A percentile compares a stretch with the other conserved stretches of the same genome.
Conservation (phyloP, 2,329 filamentous ascomycete species). For the Septoria petroselini region DNA sequence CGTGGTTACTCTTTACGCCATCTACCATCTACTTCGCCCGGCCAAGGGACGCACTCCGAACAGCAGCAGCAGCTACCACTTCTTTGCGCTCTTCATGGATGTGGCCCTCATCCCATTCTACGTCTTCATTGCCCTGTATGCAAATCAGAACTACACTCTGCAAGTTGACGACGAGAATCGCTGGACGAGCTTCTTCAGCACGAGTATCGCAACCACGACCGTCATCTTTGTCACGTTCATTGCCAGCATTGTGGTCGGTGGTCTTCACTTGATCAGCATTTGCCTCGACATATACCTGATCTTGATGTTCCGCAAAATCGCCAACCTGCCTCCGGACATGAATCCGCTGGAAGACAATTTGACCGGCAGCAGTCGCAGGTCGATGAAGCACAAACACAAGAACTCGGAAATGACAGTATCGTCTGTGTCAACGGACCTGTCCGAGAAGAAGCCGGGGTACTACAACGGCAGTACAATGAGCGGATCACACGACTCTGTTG, state of each 20-base stretch:
- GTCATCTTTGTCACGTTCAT: conserved; percentile 64
- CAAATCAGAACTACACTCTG: conserved; percentile 53
- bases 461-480: conserved; percentile 46
- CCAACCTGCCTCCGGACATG: conserved; percentile 83
- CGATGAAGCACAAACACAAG: conserved; percentile 69
- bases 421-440: conserved; percentile 27
- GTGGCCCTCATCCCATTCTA: conserved; percentile 62
- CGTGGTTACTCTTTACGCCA: conserved; percentile 67
- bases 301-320: conserved; percentile 77
- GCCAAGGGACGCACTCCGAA: conserved; percentile 69
- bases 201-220: conserved; percentile 57
- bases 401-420: conserved; percentile 52
- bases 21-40: conserved; percentile 74
- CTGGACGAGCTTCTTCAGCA: conserved; percentile 68
- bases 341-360: conserved; percentile 86
- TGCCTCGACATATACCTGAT: conserved; percentile 71
- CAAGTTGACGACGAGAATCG: conserved; percentile 44
- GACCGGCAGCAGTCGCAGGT: conserved; percentile 58
- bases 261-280: conserved; percentile 68
- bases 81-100: conserved; percentile 76
- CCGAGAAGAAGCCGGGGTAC: conserved; percentile 60
- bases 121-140: conserved; percentile 56
- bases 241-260: conserved; percentile 60
- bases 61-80: conserved; percentile 83
- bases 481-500: conserved; percentile 39